Conservation (phyloP, 2,329 filamentous ascomycete species). For the Dendryphion nanum region DNA sequence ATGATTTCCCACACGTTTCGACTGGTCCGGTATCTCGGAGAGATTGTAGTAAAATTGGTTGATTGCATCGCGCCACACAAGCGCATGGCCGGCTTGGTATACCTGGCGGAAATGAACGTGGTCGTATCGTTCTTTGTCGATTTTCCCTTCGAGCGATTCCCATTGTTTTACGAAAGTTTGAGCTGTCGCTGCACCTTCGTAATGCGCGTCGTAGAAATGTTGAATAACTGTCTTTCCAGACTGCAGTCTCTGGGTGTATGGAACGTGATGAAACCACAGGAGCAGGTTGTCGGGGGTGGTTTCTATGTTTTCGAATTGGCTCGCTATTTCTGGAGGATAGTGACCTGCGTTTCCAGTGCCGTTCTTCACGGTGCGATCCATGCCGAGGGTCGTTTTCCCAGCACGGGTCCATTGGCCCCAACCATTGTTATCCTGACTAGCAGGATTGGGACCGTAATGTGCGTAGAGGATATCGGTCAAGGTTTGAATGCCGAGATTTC, state of each 20-base stretch:
- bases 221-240: slow-evolving; percentile 67
- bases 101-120: slow-evolving; percentile 58
- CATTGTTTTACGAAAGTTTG: slow-evolving; percentile 58
- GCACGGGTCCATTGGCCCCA: slow-evolving; percentile 75
- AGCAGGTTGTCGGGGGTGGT: slow-evolving; percentile 67
- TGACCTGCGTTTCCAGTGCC: slow-evolving; percentile 66
- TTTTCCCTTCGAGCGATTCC: slow-evolving; percentile 53
- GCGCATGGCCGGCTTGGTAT: slow-evolving; percentile 67
- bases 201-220: slow-evolving; percentile 65
- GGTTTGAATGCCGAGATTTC: slow-evolving; percentile 69
- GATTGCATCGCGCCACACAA: slow-evolving; percentile 70
- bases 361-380: slow-evolving; percentile 68
- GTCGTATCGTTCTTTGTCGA: slow-evolving; percentile 61
- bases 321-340: slow-evolving; percentile 61
- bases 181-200: slow-evolving; percentile 58
- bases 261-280: slow-evolving; percentile 74
- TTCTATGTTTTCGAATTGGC: slow-evolving; percentile 57
- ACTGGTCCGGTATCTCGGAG: slow-evolving; percentile 59
- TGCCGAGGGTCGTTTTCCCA: slow-evolving; percentile 59
- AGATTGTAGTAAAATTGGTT: slow-evolving; percentile 62
- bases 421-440: slow-evolving; percentile 63
- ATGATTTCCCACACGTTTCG: slow-evolving; percentile 58
- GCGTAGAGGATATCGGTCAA: slow-evolving; percentile 65
- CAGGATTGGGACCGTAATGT: slow-evolving; percentile 68
- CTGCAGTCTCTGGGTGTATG: slow-evolving; percentile 62